Evolutionary conservation across 805 yeast genomes (phyloP), one percentile per base, ranked within the genome.

Genomic region (Tetrapisispora nanseiensis): DNA sequence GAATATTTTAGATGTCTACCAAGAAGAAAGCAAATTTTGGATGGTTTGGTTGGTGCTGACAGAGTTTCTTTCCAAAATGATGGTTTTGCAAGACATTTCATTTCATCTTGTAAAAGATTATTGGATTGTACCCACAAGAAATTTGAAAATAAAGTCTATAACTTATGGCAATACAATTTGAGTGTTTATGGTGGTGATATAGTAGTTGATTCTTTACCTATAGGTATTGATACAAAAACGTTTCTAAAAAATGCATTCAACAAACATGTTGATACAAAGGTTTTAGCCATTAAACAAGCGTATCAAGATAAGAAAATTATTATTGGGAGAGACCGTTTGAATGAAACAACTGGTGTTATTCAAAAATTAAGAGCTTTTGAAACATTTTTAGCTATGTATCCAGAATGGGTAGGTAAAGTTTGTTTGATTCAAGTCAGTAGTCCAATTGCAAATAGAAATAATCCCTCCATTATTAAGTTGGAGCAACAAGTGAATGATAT

Each of bases 321-420:
- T 51, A 82, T 92, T 32, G 98, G 98, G 24, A 78, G 98, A 59
- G 99, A 92, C 59, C 69, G 97, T 46, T 72, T 92, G 46, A 97
- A 92, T 60, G 67, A 82, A 9, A 95, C 90, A 18, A 77, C 95
- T 47, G 97, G 98, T 26, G 95, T 92, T 23, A 78, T 85, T 4
- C 97, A 92, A 64, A 92, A 92, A 62, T 66, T 92, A 30, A 82
- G 86, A 62, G 97, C 97, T 0, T 89, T 82, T 63, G 95, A 86
- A 55, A 76, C 79, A 66, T 86, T 92, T 50, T 68, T 92, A 49
- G 85, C 82, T 45, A 79, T 84, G 84, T 87, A 80, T 52, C 98
- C 99, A 2, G 87, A 87, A 50, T 86, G 95, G 95, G 71, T 83
- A 43, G 83, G 79, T 33, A 78, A 81, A 46, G 95, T 87, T 15